These are phyloP conservation scores for Mycothermus thermophilus DNA, from an alignment of 495 filamentous ascomycete species.

Conservation along the genomic window DNA sequence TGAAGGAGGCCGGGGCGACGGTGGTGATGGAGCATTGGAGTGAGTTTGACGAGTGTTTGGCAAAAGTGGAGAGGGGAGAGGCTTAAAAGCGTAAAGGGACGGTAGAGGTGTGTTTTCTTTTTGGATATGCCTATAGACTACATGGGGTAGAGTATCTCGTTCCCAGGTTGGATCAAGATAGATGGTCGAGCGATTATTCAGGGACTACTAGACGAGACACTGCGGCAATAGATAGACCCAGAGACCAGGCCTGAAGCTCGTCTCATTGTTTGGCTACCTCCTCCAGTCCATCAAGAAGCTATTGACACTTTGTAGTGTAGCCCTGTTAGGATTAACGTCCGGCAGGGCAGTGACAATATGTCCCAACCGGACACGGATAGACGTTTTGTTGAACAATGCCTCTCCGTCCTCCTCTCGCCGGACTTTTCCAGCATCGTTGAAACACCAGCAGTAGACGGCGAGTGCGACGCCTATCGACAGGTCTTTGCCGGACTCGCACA, in stretches of 20 bases:
- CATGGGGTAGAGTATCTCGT: neutral
- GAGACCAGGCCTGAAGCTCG: too few species aligned
- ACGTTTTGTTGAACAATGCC: conserved; percentile 49
- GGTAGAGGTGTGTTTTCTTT: neutral
- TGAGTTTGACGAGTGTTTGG: conserved; percentile 59
- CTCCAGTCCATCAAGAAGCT: conserved; percentile 61
- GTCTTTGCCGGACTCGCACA: conserved; percentile 31
- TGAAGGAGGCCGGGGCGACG: conserved; percentile 55
- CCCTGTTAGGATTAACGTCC: conserved; percentile 63
- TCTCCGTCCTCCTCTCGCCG: conserved; percentile 6
- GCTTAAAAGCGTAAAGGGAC: conserved; percentile 6
- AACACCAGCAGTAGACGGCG: conserved; percentile 29
- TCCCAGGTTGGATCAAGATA: neutral
- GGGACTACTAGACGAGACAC: conserved; percentile 2
- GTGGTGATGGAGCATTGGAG: conserved; percentile 78
- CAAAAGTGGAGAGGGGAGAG: conserved; percentile 43
- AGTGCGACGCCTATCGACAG: conserved; percentile 37
- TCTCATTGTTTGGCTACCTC: too few species aligned
- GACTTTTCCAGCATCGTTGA: conserved; percentile 22
- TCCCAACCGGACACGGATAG: conserved; percentile 60
- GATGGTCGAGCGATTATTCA: too few species aligned
- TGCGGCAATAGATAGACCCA: neutral
- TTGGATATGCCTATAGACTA: neutral
- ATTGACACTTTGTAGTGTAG: conserved; percentile 77
- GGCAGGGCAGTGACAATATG: conserved; percentile 63